A percentile compares a stretch with the other conserved stretches of the same genome.
Conservation (phyloP, 768 basidiomycete species). For the Tubosaeta sp. region DNA sequence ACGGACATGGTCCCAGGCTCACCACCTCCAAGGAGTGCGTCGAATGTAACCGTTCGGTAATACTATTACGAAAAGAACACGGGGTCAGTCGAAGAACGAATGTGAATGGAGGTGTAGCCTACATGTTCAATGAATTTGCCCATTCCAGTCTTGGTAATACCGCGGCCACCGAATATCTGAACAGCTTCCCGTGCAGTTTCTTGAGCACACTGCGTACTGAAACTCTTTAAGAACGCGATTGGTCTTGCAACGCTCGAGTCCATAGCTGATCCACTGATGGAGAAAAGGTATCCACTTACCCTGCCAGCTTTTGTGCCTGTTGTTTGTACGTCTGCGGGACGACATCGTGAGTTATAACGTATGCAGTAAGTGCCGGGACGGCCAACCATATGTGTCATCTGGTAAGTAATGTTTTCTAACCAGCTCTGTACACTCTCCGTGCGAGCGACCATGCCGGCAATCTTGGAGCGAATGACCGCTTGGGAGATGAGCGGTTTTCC, state of each 20-base stretch:
- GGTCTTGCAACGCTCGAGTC: slow-evolving; percentile 38
- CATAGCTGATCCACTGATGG: background rate
- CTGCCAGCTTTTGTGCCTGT: slow-evolving; percentile 69
- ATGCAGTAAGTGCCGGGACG: background rate
- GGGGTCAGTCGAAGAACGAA: background rate
- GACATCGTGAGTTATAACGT: slow-evolving; percentile 1
- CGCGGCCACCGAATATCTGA: slow-evolving; percentile 81
- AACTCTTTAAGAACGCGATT: slow-evolving; percentile 78
- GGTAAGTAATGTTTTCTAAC: slow-evolving; percentile 83
- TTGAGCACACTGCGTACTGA: slow-evolving; percentile 69
- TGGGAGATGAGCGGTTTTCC: slow-evolving; percentile 83
- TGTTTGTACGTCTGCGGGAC: slow-evolving; percentile 57
- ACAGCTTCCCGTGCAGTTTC: slow-evolving; percentile 78
- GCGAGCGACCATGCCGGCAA: slow-evolving; percentile 86
- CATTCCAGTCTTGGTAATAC: slow-evolving; percentile 76
- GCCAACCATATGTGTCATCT: slow-evolving; percentile 78
- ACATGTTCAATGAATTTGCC: slow-evolving; percentile 56
- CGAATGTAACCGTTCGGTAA: slow-evolving; percentile 31
- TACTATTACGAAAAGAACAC: slow-evolving; percentile 19
- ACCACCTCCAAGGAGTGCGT: slow-evolving; percentile 65
- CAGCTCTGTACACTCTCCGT: slow-evolving; percentile 79
- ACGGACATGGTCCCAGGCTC: slow-evolving; percentile 5
- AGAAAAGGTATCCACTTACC: slow-evolving; percentile 37
- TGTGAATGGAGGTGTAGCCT: slow-evolving; percentile 9
- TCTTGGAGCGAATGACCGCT: slow-evolving; percentile 82